These are phyloP conservation scores for Monosporascus sp. DNA, from an alignment of 2,329 filamentous ascomycete genomes.

Conservation along the genomic window DNA sequence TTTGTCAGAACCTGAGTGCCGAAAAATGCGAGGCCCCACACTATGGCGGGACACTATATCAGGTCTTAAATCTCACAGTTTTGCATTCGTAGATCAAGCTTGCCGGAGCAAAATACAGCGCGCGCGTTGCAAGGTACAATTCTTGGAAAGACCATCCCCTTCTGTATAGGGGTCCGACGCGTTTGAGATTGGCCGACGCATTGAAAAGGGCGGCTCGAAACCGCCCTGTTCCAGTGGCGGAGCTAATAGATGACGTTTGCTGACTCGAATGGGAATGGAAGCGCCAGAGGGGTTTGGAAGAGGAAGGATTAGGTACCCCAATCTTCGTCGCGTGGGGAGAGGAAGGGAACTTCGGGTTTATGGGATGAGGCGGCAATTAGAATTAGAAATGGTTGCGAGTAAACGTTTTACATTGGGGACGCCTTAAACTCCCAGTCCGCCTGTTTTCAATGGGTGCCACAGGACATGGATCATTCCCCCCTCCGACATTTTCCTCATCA, in stretches of 20 bases:
- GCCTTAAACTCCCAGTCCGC: conserved; percentile 12
- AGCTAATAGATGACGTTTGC: conserved; percentile 10
- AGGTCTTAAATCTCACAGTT: too few species aligned
- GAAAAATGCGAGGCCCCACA: too few species aligned
- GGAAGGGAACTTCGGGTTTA: conserved; percentile 8
- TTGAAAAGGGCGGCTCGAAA: conserved; percentile 11
- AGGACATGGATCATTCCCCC: too few species aligned
- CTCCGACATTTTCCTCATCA: too few species aligned
- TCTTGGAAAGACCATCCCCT: conserved; percentile 13
- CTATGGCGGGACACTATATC: too few species aligned
- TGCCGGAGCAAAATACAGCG: conserved; percentile 9
- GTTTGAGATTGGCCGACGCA: conserved; percentile 11
- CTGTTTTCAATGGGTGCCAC: too few species aligned
- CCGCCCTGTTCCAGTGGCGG: conserved; percentile 11
- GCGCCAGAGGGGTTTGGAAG: conserved; percentile 6
- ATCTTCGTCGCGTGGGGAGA: conserved; percentile 9
- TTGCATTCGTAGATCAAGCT: conserved; percentile 12
- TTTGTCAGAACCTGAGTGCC: too few species aligned
- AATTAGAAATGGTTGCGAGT: conserved; percentile 10
- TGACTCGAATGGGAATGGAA: conserved; percentile 7
- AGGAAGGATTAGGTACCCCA: conserved; percentile 11
- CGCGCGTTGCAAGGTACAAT: conserved; percentile 9
- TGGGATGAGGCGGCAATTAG: conserved; percentile 10
- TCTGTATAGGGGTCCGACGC: conserved; percentile 9
- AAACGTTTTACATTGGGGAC: conserved; percentile 9